Conservation (phyloP, 163 green algal genomes). For the Trebouxiophyceae sp. region DNA sequence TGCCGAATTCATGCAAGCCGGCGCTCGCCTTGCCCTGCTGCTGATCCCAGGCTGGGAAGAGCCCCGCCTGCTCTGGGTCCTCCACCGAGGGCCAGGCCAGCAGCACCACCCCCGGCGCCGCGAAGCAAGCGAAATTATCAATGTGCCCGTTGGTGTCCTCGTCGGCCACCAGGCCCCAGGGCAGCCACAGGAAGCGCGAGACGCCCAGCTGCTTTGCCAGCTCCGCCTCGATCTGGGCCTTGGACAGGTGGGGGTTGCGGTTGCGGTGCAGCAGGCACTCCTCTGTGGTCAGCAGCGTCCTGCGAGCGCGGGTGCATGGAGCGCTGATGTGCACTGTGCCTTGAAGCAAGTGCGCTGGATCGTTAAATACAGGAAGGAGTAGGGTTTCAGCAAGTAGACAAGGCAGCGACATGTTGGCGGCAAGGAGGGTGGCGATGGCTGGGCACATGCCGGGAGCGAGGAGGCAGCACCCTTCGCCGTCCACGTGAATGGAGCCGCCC, state of each 20-base stretch:
- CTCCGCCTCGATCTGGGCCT: slow-evolving; percentile 53
- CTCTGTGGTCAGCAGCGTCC: slow-evolving; percentile 73
- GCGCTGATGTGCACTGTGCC: neutral
- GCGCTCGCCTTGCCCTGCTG: too few species aligned
- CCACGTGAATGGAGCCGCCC: slow-evolving; percentile 59
- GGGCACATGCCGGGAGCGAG: slow-evolving; percentile 16
- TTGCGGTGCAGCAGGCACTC: slow-evolving; percentile 78
- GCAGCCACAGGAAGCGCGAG: slow-evolving; percentile 37
- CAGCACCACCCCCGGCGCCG: slow-evolving; percentile 50
- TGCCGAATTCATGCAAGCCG: too few species aligned
- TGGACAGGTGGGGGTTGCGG: slow-evolving; percentile 62
- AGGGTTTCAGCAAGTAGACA: neutral
- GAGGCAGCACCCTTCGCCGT: slow-evolving; percentile 66
- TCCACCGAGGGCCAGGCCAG: slow-evolving; percentile 55
- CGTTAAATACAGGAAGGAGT: neutral
- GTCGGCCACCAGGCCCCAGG: slow-evolving; percentile 15
- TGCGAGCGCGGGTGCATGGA: slow-evolving; percentile 3
- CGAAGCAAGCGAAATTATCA: slow-evolving; percentile 80
- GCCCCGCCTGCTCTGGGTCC: neutral
- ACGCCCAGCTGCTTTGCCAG: slow-evolving; percentile 54
- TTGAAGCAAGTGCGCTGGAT: neutral
- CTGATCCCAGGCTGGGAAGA: neutral
- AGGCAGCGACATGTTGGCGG: slow-evolving; percentile 27
- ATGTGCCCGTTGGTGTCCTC: slow-evolving; percentile 63
- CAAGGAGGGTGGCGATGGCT: slow-evolving; percentile 26